Evolutionary conservation across 2,329 filamentous ascomycete genomes (phyloP).

Genomic region (Nigrospora oryzae): DNA sequence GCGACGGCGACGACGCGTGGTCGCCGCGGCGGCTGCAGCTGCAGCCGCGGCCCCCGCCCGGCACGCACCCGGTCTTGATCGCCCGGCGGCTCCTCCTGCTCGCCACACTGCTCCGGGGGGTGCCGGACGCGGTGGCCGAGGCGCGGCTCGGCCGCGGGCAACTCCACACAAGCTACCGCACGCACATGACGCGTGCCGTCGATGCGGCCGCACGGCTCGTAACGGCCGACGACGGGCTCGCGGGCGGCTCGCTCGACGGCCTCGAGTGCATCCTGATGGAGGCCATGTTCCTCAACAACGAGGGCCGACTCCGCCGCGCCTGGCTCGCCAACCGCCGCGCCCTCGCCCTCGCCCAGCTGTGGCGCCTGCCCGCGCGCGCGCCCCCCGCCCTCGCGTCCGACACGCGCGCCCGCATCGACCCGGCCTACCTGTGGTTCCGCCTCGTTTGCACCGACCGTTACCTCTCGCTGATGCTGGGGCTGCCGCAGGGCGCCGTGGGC

Average conservation of each 20-base stretch:
- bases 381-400: constrained; percentile 15
- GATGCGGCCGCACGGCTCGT: constrained; percentile 23
- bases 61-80: constrained; percentile 29
- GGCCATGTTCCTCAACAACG: constrained; percentile 34
- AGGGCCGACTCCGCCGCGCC: constrained; percentile 33
- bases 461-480: constrained; percentile 36
- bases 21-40: constrained; percentile 7
- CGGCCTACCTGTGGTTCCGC: constrained; percentile 34
- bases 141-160: no score
- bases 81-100: constrained; percentile 30
- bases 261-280: constrained; percentile 42
- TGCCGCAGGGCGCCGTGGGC: constrained; percentile 26
- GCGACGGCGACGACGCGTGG: background rate
- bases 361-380: constrained; percentile 8
- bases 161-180: no score
- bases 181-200: background rate
- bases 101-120: constrained; percentile 24
- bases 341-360: constrained; percentile 32
- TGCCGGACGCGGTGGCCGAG: constrained; percentile 1
- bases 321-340: constrained; percentile 37
- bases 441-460: constrained; percentile 36
- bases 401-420: constrained; percentile 17
- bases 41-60: background rate
- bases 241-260: constrained; percentile 31
- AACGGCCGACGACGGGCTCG: constrained; percentile 35